Percentiles rank a stretch among this genome's conserved stretches.
These are phyloP conservation scores for Lycium barbarum DNA, from an alignment of 257 asterid genomes.

Conservation along the genomic window DNA sequence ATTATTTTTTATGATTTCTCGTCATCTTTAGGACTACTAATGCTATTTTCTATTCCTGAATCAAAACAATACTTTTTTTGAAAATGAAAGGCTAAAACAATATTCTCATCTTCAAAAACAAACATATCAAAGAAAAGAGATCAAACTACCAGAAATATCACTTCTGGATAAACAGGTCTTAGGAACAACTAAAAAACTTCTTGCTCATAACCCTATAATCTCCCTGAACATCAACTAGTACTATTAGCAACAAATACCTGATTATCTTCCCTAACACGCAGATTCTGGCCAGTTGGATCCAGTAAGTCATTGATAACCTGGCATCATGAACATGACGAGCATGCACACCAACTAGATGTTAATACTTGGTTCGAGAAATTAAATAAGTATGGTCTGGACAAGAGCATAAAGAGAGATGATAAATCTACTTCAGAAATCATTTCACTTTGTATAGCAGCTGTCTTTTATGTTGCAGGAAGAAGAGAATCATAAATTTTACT, in stretches of 20 bases:
- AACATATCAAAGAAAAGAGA: not conserved
- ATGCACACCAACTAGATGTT: conserved; percentile 6
- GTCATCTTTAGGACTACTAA: not conserved
- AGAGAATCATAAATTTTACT: conserved; percentile 8
- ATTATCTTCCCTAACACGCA: conserved; percentile 96
- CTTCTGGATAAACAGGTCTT: not conserved
- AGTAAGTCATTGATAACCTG: conserved; percentile 98
- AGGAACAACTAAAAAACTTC: not conserved
- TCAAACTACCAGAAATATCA: not conserved
- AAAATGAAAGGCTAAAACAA: not conserved
- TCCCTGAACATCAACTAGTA: conserved; percentile 19
- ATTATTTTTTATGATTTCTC: not conserved
- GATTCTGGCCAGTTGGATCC: conserved; percentile 98
- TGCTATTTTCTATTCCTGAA: conserved; percentile 2
- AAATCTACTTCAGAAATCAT: conserved; percentile 20
- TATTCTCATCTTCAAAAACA: conserved; percentile 23
- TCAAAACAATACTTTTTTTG: not conserved
- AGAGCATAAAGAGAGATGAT: conserved; percentile 6
- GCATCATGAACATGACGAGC: conserved; percentile 28
- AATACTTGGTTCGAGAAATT: conserved; percentile 9
- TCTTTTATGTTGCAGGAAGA: not conserved
- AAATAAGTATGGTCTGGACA: not conserved
- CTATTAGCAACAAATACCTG: conserved; percentile 63
- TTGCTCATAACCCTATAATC: not conserved
- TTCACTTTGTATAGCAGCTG: not conserved